These are phyloP conservation scores for Plectosphaerella cucumerina DNA, from an alignment of 2,329 filamentous ascomycete species.

Conservation along the genomic window DNA sequence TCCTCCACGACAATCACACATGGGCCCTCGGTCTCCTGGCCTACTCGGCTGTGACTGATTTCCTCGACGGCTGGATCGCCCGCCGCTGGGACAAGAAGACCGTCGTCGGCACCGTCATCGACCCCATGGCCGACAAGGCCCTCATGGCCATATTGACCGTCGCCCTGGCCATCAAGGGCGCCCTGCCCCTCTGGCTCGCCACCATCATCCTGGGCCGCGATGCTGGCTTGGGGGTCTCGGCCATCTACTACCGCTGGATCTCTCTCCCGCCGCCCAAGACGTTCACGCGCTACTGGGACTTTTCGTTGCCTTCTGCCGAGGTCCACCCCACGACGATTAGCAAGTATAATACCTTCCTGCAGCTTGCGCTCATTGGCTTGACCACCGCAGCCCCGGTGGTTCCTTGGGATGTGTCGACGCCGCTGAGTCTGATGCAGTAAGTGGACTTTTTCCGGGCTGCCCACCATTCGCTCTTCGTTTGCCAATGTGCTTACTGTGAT, in stretches of 20 bases:
- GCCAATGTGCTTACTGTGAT: conserved; percentile 22
- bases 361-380: conserved; percentile 79
- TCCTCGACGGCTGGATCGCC: conserved; percentile 92
- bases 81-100: conserved; percentile 83
- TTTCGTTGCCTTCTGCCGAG: conserved; percentile 82
- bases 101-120: conserved; percentile 90
- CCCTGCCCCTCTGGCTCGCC: conserved; percentile 82
- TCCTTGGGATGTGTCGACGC: conserved; percentile 47
- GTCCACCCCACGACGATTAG: conserved; percentile 79
- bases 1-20: conserved; percentile 76
- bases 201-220: conserved; percentile 89
- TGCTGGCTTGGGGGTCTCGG: conserved; percentile 74
- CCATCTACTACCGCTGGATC: conserved; percentile 95
- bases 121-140: conserved; percentile 94
- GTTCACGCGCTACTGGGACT: conserved; percentile 92
- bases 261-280: conserved; percentile 92
- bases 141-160: conserved; percentile 93
- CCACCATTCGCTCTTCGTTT: background rate
- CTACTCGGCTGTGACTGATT: conserved; percentile 87
- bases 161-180: conserved; percentile 77
- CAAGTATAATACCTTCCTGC: conserved; percentile 91
- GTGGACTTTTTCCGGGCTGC: conserved; percentile 18
- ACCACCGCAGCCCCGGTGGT: conserved; percentile 79
- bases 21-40: conserved; percentile 82
- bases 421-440: conserved; percentile 62